phyloP scores from a whole-genome alignment of 208 protist genomes.

The Leishmania gerbilli region DNA sequence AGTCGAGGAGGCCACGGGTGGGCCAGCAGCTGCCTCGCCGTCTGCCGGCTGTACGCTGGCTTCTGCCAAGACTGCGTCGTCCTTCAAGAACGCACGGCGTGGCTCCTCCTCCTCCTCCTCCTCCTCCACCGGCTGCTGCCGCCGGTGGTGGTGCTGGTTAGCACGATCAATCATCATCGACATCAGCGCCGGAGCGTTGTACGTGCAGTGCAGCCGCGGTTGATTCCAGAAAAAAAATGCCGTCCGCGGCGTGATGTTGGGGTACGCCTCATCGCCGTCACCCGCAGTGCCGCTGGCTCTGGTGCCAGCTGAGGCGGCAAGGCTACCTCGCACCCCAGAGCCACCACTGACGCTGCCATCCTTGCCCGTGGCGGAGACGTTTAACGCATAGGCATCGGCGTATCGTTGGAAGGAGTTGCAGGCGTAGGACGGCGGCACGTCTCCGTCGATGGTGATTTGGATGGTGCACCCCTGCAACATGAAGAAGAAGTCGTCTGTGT shows the following conservation, averaged over 20 bases:
- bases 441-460: constrained; percentile 10
- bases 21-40: background rate
- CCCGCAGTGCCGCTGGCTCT: background rate
- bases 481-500: constrained; percentile 26
- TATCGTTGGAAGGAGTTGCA: constrained; percentile 22
- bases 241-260: constrained; percentile 11
- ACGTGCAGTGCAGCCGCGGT: constrained; percentile 45
- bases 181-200: constrained; percentile 35
- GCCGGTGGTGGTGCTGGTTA: background rate
- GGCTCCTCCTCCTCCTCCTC: background rate
- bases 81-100: background rate
- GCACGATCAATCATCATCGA: background rate
- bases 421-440: background rate
- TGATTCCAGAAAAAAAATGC: constrained; percentile 59
- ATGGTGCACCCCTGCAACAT: constrained; percentile 40
- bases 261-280: background rate
- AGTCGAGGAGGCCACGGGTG: background rate
- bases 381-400: constrained; percentile 2
- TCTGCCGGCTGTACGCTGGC: background rate
- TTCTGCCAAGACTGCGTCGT: background rate
- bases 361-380: background rate
- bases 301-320: background rate
- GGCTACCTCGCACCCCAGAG: background rate
- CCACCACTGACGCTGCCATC: background rate
- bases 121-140: background rate